A percentile compares a stretch with the other conserved stretches of the same genome.
Evolutionary conservation across 2,329 filamentous ascomycete genomes (phyloP).

Genomic region (Colletotrichum neosansevieriae): DNA sequence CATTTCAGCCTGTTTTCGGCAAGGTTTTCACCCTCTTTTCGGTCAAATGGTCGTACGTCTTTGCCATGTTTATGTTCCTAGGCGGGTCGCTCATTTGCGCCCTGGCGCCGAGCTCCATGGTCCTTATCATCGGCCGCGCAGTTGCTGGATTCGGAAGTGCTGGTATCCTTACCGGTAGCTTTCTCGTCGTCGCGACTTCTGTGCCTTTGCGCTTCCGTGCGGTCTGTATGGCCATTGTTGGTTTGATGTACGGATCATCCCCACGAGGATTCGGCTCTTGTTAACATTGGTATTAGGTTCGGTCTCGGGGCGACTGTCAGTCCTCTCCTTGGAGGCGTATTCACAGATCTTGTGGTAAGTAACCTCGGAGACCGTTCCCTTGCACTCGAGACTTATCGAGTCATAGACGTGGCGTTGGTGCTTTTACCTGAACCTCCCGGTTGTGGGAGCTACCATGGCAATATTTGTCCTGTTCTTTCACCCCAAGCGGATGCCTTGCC

Average conservation of each 20-base stretch:
- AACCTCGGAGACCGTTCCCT: too few species aligned
- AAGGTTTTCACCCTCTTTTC: slow-evolving; percentile 54
- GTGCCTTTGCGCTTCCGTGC: slow-evolving; percentile 48
- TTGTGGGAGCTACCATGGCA: slow-evolving; percentile 48
- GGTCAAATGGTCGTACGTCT: slow-evolving; percentile 47
- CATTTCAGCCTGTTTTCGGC: slow-evolving; percentile 43
- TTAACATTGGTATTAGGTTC: slow-evolving; percentile 44
- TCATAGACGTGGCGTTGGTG: slow-evolving; percentile 43
- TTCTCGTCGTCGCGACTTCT: slow-evolving; percentile 49
- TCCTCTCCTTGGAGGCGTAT: slow-evolving; percentile 52
- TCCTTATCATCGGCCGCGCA: slow-evolving; percentile 34
- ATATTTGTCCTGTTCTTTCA: slow-evolving; percentile 45
- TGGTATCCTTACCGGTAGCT: slow-evolving; percentile 50
- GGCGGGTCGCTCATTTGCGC: slow-evolving; percentile 33
- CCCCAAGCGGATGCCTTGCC: slow-evolving; percentile 45
- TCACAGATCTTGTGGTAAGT: slow-evolving; percentile 51
- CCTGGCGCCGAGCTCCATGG: slow-evolving; percentile 24
- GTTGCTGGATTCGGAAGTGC: slow-evolving; percentile 37
- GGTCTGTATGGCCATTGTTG: slow-evolving; percentile 49
- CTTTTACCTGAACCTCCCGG: slow-evolving; percentile 41
- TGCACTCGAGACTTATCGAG: slow-evolving; percentile 26
- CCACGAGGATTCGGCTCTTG: neutral
- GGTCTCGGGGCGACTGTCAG: slow-evolving; percentile 51
- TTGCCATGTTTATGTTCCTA: slow-evolving; percentile 34
- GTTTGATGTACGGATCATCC: slow-evolving; percentile 46